Evolutionary conservation across 441 rosid species (phyloP).

Genomic region (Brassica balearica): DNA sequence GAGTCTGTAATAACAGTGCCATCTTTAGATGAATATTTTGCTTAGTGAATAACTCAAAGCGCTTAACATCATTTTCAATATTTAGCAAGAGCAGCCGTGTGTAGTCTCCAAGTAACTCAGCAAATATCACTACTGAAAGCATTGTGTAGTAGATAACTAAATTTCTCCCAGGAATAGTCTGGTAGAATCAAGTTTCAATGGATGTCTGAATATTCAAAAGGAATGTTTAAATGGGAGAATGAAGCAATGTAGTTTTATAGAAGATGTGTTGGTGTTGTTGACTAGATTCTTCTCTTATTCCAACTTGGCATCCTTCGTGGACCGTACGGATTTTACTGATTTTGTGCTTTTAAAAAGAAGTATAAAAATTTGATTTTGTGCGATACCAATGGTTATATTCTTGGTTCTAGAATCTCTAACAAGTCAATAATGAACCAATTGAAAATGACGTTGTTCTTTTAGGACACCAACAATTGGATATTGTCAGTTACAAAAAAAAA

Average conservation of each 20-base stretch:
- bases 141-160: neutral
- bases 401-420: slow-evolving; percentile 4
- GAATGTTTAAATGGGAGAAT: too few species aligned
- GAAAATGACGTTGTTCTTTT: neutral
- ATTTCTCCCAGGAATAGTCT: neutral
- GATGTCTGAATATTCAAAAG: neutral
- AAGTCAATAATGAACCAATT: slow-evolving; percentile 5
- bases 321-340: neutral
- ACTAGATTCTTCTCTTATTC: too few species aligned
- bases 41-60: neutral
- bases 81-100: too few species aligned
- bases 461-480: neutral
- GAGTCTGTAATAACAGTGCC: neutral
- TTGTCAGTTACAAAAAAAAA: neutral
- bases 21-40: neutral
- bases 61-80: neutral
- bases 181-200: neutral
- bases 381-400: neutral
- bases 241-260: too few species aligned
- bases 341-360: neutral
- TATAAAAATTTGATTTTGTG: neutral
- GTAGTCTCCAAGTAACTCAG: neutral
- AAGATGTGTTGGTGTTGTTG: too few species aligned
- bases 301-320: neutral
- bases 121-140: neutral